Base-by-base conservation (phyloP, 2,329 filamentous ascomycete genomes). In the Rutstroemia sydowiana region DNA sequence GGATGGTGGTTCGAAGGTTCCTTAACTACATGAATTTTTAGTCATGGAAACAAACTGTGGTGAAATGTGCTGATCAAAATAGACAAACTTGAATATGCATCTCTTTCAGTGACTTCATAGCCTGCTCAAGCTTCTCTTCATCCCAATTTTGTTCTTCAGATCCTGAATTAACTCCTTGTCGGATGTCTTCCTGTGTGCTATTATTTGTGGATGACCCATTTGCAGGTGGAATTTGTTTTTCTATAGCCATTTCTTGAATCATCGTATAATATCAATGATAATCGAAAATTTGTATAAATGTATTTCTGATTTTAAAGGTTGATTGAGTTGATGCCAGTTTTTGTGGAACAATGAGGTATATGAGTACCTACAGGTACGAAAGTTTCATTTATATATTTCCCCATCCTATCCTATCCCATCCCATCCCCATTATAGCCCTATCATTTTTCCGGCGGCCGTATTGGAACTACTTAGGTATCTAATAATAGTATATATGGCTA, bases 1-100 rank as follows among this genome's bases (percentile, higher is more conserved):
- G 75, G 39, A 79, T 69, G 11, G 73, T 73, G 13, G 71, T 73
- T 56, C 76, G 70, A 34, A 79, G 64, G 34, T 69, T 70, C 51
- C 73, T 69, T 47, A 75, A 68, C 75, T 78, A 54, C 5, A 42
- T 30, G n/a, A n/a, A 31, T n/a, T 16, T 3, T 48, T 7, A 57
- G 42, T n/a, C 16, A 21, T 14, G n/a, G n/a, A n/a, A n/a, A 42
- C 18, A 20, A 8, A 39, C 23, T 20, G 18, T 11, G 44, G 20
- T 30, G 8, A n/a, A 13, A 9, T 40, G 16, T 39, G 36, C 20
- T 13, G n/a, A 18, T 39, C 10, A 16, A 39, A 5, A 11, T 9
- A 28, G 7, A 46, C 59, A 36, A 37, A 66, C 66, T 52, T 68
- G 64, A 21, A 67, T 66, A 53, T 68, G 65, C 64, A 68, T 66